Evolutionary conservation across 2,329 filamentous ascomycete genomes (phyloP).

Genomic region (Cryphonectria carpinicola): DNA sequence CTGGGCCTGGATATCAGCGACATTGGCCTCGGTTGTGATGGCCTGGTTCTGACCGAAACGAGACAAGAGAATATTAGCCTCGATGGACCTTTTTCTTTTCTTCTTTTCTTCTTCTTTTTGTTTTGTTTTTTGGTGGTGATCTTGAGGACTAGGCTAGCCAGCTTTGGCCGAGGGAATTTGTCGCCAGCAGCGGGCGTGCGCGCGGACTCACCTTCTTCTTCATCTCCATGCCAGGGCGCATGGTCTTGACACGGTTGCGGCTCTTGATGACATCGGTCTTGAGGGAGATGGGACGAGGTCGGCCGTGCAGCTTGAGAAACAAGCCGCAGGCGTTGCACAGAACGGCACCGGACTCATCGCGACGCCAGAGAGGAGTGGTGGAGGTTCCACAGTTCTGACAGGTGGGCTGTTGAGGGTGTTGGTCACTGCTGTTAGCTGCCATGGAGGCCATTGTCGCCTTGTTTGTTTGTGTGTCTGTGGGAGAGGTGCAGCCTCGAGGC

Average conservation of each 20-base stretch:
- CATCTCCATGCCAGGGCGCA: slow-evolving; percentile 74
- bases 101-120: not conserved
- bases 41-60: slow-evolving; percentile 41
- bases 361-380: slow-evolving; percentile 94
- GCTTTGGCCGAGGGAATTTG: not conserved
- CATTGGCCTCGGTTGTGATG: slow-evolving; percentile 55
- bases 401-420: slow-evolving; percentile 79
- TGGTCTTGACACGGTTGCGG: slow-evolving; percentile 94
- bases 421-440: slow-evolving; percentile 54
- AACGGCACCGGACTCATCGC: slow-evolving; percentile 93
- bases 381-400: slow-evolving; percentile 97
- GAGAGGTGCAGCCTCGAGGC: slow-evolving; percentile 22
- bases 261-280: slow-evolving; percentile 99
- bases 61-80: slow-evolving; percentile 25
- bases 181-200: no score
- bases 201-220: slow-evolving; percentile 74
- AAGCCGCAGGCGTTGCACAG: slow-evolving; percentile 98
- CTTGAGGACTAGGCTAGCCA: slow-evolving; percentile 13
- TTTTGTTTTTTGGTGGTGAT: not conserved
- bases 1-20: slow-evolving; percentile 60
- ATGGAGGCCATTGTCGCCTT: slow-evolving; percentile 53
- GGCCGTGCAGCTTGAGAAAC: slow-evolving; percentile 95
- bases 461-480: not conserved
- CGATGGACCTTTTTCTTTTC: slow-evolving; percentile 10
- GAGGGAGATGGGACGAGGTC: slow-evolving; percentile 88